Conservation (phyloP, 805 yeast species). For the Hanseniaspora lindneri region DNA sequence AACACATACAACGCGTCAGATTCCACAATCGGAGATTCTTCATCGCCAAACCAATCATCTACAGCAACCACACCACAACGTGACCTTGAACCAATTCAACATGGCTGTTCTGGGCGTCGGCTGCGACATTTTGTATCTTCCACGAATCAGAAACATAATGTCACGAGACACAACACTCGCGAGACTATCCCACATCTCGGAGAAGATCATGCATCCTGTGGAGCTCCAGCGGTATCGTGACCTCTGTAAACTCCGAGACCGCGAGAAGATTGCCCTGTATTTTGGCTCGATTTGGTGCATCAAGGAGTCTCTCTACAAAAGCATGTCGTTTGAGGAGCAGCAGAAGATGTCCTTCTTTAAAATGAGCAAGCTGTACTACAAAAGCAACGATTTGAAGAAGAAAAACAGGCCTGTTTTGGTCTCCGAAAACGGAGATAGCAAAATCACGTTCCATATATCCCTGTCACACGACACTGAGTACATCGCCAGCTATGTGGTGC, state of each 20-base stretch:
- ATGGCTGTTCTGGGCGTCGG: conserved; percentile 10
- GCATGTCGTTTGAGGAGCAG: conserved; percentile 6
- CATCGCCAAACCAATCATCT: too few relatives aligned
- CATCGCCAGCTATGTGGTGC: conserved; percentile 2
- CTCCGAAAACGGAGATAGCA: not conserved
- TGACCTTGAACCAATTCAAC: too few relatives aligned
- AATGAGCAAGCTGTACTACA: not conserved
- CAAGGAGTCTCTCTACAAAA: conserved; percentile 7
- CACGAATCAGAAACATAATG: conserved; percentile 1
- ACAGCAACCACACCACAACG: too few relatives aligned
- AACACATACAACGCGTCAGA: too few relatives aligned
- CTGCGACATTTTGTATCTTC: conserved; percentile 8
- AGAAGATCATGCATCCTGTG: conserved; percentile 4
- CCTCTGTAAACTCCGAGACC: not conserved
- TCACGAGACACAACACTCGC: not conserved
- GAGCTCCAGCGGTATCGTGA: not conserved
- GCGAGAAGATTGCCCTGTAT: not conserved
- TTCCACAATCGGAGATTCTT: too few relatives aligned
- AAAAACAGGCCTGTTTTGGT: conserved; percentile 7
- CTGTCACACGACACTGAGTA: conserved; percentile 15
- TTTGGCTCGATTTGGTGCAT: conserved; percentile 6
- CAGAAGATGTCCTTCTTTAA: not conserved
- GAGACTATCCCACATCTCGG: not conserved
- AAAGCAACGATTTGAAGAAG: not conserved
- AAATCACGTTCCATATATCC: conserved; percentile 7